phyloP scores from a whole-genome alignment of 257 asterid genomes.

The Przewalskia tangutica region DNA sequence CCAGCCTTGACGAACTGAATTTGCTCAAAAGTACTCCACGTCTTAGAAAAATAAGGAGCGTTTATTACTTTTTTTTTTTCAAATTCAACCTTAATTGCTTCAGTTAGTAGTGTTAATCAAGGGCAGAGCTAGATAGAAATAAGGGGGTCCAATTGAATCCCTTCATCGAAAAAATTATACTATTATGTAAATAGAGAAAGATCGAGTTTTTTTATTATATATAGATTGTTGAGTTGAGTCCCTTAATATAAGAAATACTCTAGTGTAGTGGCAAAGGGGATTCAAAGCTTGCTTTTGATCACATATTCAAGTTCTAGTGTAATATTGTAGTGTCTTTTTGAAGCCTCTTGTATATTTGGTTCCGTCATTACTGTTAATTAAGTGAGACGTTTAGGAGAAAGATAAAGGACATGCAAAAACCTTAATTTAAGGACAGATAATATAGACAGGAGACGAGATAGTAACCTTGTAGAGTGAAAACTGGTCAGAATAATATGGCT shows the following conservation, averaged over 20 bases:
- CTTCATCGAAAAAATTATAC: too few relatives aligned
- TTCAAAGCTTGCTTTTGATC: neutral
- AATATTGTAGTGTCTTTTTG: neutral
- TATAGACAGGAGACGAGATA: neutral
- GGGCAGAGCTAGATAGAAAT: neutral
- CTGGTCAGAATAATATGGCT: too few relatives aligned
- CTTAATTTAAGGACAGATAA: neutral
- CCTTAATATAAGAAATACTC: neutral
- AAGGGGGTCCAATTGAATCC: neutral
- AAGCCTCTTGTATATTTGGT: too few relatives aligned
- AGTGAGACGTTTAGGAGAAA: neutral
- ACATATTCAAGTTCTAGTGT: neutral
- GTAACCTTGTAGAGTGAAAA: neutral
- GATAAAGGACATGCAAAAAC: neutral
- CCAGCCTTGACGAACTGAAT: neutral
- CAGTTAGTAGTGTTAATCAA: neutral
- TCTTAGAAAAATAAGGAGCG: neutral
- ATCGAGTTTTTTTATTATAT: too few relatives aligned
- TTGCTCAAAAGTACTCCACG: neutral
- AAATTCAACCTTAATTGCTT: neutral
- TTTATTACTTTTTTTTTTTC: neutral
- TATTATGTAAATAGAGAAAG: too few relatives aligned
- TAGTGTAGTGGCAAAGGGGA: neutral
- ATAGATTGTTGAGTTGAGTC: neutral
- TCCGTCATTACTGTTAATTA: neutral